phyloP scores from a whole-genome alignment of 768 basidiomycete species.

The Mycena kentingensis region DNA sequence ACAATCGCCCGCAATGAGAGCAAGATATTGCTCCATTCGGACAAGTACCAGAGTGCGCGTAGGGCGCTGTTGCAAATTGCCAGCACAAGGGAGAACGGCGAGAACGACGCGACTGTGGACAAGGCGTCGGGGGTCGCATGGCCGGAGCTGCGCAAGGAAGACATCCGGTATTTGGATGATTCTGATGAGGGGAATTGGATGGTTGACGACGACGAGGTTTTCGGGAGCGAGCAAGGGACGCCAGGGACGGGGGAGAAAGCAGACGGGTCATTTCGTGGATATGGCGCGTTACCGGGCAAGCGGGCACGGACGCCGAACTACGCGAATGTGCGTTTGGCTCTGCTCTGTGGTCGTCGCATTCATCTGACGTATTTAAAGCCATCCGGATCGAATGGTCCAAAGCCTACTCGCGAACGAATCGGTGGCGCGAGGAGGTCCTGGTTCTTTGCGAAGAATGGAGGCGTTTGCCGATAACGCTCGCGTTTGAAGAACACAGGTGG shows the following conservation, averaged over 20 bases:
- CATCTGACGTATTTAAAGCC: neutral
- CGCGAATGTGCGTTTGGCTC: conserved; percentile 1
- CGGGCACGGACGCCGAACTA: neutral
- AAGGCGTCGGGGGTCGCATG: neutral
- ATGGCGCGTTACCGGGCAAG: neutral
- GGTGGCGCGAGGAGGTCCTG: conserved; percentile 12
- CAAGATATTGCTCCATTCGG: neutral
- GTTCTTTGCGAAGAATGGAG: conserved; percentile 9
- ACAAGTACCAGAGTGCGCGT: neutral
- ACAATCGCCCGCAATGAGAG: neutral
- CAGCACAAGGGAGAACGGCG: no score
- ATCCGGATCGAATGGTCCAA: conserved; percentile 15
- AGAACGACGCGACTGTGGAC: neutral
- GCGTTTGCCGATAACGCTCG: neutral
- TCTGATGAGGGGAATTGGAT: neutral
- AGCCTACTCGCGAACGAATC: neutral
- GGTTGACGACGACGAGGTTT: neutral
- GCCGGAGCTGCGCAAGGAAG: neutral
- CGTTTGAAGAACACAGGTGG: neutral
- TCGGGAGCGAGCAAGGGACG: neutral
- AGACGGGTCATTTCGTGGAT: conserved; percentile 1
- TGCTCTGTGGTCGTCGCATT: neutral
- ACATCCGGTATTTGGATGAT: conserved; percentile 13
- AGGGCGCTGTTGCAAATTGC: neutral
- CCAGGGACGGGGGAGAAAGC: neutral